phyloP scores from a whole-genome alignment of 2,329 filamentous ascomycete species.

The Drechslera avenae region DNA sequence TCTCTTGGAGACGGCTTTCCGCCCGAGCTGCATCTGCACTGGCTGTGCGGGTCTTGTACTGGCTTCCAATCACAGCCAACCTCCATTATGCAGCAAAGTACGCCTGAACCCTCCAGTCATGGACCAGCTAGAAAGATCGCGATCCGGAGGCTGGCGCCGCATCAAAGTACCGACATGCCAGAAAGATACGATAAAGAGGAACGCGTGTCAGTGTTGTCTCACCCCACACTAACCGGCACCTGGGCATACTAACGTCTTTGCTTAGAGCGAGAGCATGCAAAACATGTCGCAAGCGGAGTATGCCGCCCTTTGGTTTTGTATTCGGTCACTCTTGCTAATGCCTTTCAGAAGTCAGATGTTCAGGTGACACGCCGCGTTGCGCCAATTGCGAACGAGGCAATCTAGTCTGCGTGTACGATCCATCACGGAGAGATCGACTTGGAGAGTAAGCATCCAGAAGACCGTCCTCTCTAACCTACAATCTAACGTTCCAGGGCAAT shows the following conservation, averaged over 20 bases:
- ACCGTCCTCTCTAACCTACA: background rate
- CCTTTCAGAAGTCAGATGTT: constrained; percentile 31
- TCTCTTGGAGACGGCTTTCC: background rate
- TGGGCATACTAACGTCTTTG: background rate
- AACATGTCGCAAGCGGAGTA: constrained; percentile 32
- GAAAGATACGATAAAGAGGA: constrained; percentile 20
- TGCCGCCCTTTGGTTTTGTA: background rate
- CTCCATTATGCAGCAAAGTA: constrained; percentile 6
- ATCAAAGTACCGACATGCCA: constrained; percentile 6
- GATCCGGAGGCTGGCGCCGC: constrained; percentile 18
- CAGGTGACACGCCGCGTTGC: constrained; percentile 29
- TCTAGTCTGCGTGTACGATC: constrained; percentile 29
- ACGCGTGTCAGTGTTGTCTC: constrained; percentile 20
- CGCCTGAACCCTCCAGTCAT: background rate
- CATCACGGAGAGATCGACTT: constrained; percentile 31
- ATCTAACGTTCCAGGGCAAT: constrained; percentile 20
- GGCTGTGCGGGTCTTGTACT: background rate
- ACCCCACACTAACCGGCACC: background rate
- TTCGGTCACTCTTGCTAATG: background rate
- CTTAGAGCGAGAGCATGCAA: constrained; percentile 29
- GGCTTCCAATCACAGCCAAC: background rate
- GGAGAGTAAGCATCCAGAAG: constrained; percentile 20
- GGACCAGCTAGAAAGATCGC: constrained; percentile 20
- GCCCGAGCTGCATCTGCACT: constrained; percentile 4
- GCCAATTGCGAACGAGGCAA: constrained; percentile 20